Percentiles rank a stretch among this genome's conserved stretches.
phyloP scores from a whole-genome alignment of 202 grass and related monocot genomes.

The Sporobolus alterniflorus region DNA sequence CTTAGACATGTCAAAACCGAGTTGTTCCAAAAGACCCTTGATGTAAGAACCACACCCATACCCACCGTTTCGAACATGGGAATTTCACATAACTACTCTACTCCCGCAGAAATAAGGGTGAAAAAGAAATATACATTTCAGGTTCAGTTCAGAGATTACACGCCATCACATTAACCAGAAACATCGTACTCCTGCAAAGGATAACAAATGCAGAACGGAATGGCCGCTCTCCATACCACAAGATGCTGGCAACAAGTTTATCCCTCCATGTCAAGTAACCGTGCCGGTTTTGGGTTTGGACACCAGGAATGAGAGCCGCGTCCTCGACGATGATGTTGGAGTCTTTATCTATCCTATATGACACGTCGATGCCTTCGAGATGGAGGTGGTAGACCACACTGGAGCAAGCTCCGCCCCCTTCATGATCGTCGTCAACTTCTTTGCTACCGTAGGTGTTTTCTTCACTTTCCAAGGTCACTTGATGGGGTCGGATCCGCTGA shows the following conservation, averaged over 20 bases:
- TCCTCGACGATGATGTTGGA: slow-evolving; percentile 66
- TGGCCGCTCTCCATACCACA: background rate
- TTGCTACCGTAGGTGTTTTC: background rate
- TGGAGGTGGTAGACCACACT: slow-evolving; percentile 71
- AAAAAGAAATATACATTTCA: background rate
- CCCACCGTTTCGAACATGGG: background rate
- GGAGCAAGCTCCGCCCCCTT: background rate
- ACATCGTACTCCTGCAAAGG: background rate
- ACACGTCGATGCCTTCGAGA: slow-evolving; percentile 84
- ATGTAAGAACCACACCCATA: slow-evolving; percentile 31
- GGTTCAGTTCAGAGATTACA: background rate
- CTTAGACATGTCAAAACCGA: slow-evolving; percentile 31
- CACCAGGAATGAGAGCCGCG: slow-evolving; percentile 34
- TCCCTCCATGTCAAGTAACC: slow-evolving; percentile 50
- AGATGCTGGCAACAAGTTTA: slow-evolving; percentile 18
- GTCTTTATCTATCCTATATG: slow-evolving; percentile 66
- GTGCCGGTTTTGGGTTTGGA: slow-evolving; percentile 28
- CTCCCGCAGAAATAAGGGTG: background rate
- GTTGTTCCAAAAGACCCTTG: background rate
- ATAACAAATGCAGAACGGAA: background rate
- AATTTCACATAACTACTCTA: background rate
- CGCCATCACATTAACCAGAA: background rate
- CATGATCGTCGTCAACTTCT: slow-evolving; percentile 22
- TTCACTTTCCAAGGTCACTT: slow-evolving; percentile 21
- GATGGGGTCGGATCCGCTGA: slow-evolving; percentile 70